Evolutionary conservation across 2,329 filamentous ascomycete genomes (phyloP).

Genomic region (Fusarium concolor): DNA sequence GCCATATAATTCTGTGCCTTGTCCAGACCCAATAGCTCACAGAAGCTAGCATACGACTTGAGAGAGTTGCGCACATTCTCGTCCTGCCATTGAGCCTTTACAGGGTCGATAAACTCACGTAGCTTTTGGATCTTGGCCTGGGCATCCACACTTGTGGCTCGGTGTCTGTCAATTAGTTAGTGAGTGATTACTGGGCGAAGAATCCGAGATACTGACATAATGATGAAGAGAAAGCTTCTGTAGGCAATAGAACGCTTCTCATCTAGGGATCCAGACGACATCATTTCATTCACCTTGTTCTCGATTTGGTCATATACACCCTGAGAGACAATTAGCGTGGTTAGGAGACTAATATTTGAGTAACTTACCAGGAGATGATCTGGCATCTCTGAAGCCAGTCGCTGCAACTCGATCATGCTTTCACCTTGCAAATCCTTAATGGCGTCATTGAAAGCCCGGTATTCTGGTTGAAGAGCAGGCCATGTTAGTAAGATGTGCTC

Average conservation of each 20-base stretch:
- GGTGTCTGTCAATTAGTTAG: conserved; percentile 68
- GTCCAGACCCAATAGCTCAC: conserved; percentile 80
- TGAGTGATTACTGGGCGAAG: neutral
- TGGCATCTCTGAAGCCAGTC: conserved; percentile 89
- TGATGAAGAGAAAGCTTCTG: conserved; percentile 91
- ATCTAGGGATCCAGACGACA: conserved; percentile 77
- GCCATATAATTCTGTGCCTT: conserved; percentile 84
- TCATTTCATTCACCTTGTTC: conserved; percentile 82
- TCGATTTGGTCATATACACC: conserved; percentile 90
- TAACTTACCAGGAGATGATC: conserved; percentile 80
- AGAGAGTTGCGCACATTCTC: conserved; percentile 75
- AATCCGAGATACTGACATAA: conserved; percentile 69
- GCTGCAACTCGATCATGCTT: conserved; percentile 87
- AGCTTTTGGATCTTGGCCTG: conserved; percentile 78
- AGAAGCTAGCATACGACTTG: conserved; percentile 83
- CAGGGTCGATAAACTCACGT: conserved; percentile 81
- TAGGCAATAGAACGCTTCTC: conserved; percentile 88
- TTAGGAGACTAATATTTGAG: neutral
- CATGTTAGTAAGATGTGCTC: conserved; percentile 91
- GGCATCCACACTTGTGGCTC: conserved; percentile 79
- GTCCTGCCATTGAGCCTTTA: conserved; percentile 83
- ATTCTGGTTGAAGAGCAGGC: conserved; percentile 77
- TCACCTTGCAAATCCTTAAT: conserved; percentile 89
- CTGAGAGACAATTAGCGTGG: conserved; percentile 52
- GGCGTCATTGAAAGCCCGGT: conserved; percentile 83